Base-by-base conservation (phyloP, 2,329 filamentous ascomycete genomes). In the Cladosporium sp. region DNA sequence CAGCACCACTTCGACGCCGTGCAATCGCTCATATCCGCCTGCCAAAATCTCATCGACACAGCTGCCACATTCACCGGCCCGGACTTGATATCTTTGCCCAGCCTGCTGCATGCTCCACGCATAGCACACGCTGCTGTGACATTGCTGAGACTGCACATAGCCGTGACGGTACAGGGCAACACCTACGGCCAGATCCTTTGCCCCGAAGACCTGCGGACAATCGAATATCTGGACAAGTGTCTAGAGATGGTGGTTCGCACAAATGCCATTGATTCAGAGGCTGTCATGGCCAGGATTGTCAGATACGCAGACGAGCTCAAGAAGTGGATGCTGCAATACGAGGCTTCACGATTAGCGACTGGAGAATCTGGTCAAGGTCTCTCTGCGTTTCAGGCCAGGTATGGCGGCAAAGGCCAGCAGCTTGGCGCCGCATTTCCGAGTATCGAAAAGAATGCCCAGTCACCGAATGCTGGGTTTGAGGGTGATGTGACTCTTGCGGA, bases 91-190 rank as follows among this genome's bases (percentile, higher is more conserved):
- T 62, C 68, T n/a, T 58, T 72, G n/a, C 71, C 73, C 11, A 67
- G 65, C 33, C 58, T 73, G 14, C 31, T 73, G 12, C 70, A 68
- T 33, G 64, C 69, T 23, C 66, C 71, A 18, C 66, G 73, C 58
- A 68, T 70, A 23, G 67, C 69, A 11, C 74, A 73, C 57, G 70
- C 70, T 3, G 65, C 70, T 14, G 73, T 70, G 53, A 58, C 72
- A 2, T 67, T 75, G 8, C 57, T 69, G n/a, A 74, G 72, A 60
- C 59, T 73, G 10, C 71, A 74, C 64, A 70, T 74, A 23, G 72
- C 72, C 10, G 65, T 69, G 4, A 71, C 70, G 2, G 70, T 67
- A 4, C 64, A 65, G 16, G 70, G 71, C 18, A 74, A 71, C 65
- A 72, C 73, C 4, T 69, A 69, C 21, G 70, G 72, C 14, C 49